Percentiles rank a stretch among this genome's conserved stretches.
Conservation (phyloP, 2,329 filamentous ascomycete species). For the Neobulgaria alba region DNA sequence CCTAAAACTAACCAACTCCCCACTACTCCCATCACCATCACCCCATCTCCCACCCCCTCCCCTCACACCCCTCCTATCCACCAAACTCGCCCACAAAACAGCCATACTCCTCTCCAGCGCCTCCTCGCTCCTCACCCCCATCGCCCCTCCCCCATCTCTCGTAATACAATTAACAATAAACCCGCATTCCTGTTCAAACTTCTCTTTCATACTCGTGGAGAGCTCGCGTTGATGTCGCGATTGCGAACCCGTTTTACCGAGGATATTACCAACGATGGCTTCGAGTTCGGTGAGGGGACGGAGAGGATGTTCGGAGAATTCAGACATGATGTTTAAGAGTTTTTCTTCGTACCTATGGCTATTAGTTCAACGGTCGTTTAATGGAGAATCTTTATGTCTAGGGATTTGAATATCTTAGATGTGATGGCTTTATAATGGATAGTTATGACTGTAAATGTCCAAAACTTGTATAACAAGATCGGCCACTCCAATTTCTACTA, state of each 20-base stretch:
- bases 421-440: too few relatives aligned
- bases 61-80: conserved; percentile 26
- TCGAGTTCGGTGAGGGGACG: conserved; percentile 41
- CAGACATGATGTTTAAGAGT: conserved; percentile 39
- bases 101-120: conserved; percentile 41
- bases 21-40: conserved; percentile 15
- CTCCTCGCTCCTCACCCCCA: too few relatives aligned
- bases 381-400: too few relatives aligned
- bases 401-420: too few relatives aligned
- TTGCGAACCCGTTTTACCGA: conserved; percentile 38
- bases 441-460: too few relatives aligned
- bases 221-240: conserved; percentile 33
- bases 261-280: conserved; percentile 49
- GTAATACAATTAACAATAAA: conserved; percentile 37
- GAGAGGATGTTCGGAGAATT: conserved; percentile 33
- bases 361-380: too few relatives aligned
- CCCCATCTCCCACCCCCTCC: conserved; percentile 16
- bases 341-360: conserved; percentile 43
- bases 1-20: conserved; percentile 39
- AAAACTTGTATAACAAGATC: too few relatives aligned
- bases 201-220: conserved; percentile 35
- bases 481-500: too few relatives aligned
- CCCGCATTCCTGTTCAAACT: conserved; percentile 33
- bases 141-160: conserved; percentile 30
- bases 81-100: conserved; percentile 36